Conservation (phyloP, 306 rosid genomes). For the Elaeagnus macrophylla region DNA sequence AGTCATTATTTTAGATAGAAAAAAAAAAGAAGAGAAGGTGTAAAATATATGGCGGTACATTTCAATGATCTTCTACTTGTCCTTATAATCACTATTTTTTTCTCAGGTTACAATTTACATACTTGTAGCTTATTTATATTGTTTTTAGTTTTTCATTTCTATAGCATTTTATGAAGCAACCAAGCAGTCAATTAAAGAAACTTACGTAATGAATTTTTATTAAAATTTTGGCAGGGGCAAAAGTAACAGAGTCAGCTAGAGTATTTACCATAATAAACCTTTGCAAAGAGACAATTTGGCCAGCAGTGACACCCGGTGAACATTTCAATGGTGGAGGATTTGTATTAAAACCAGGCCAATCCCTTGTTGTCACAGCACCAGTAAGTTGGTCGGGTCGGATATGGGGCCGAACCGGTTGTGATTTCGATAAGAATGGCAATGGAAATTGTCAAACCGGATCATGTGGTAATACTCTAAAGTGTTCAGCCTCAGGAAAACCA, state of each 20-base stretch:
- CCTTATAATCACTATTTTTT: no score
- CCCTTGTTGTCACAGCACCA: constrained; percentile 29
- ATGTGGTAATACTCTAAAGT: constrained; percentile 40
- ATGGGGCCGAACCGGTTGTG: constrained; percentile 42
- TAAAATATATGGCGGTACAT: no score
- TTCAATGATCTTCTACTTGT: no score
- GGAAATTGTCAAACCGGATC: constrained; percentile 51
- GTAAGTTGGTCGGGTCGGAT: constrained; percentile 53
- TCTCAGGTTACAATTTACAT: no score
- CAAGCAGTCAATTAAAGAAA: no score
- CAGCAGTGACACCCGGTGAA: constrained; percentile 38
- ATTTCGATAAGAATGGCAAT: constrained; percentile 28
- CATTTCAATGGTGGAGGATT: constrained; percentile 41
- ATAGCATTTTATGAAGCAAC: no score
- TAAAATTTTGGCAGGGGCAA: no score
- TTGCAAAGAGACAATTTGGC: constrained; percentile 43
- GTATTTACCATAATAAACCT: constrained; percentile 38
- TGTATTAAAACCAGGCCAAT: constrained; percentile 22
- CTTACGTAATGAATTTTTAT: no score
- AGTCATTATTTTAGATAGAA: no score
- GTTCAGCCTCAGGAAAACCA: constrained; percentile 35
- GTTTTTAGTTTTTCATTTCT: no score
- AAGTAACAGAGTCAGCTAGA: constrained; percentile 17
- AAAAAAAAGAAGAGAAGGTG: no score
- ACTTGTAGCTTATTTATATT: no score